Evolutionary conservation across 148 eudicot species (phyloP).

Genomic region (Limonium bicolor): DNA sequence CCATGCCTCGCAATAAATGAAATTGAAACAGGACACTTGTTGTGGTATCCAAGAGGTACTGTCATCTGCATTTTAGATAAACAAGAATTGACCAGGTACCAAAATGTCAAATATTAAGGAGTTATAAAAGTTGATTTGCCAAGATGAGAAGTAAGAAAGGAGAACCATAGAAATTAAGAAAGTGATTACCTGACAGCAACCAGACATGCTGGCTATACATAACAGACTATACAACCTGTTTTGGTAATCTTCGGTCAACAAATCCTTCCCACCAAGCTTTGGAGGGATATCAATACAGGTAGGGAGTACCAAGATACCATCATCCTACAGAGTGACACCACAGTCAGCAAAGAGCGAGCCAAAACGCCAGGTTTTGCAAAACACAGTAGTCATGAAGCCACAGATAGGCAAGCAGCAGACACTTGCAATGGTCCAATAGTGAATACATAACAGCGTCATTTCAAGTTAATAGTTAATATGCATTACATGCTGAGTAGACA

Average conservation of each 20-base stretch:
- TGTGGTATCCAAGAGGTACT: constrained; percentile 62
- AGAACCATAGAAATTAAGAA: too few relatives aligned
- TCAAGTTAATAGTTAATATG: too few relatives aligned
- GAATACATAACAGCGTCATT: too few relatives aligned
- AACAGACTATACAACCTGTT: constrained; percentile 42
- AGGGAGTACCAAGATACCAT: constrained; percentile 76
- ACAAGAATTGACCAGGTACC: neutral
- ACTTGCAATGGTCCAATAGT: too few relatives aligned
- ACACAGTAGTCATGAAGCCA: too few relatives aligned
- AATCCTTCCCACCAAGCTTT: constrained; percentile 65
- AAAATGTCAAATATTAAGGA: neutral
- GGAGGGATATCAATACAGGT: constrained; percentile 56
- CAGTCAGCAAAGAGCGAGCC: too few relatives aligned
- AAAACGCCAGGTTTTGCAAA: too few relatives aligned
- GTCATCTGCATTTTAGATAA: constrained; percentile 34
- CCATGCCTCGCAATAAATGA: constrained; percentile 81
- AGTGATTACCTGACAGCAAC: constrained; percentile 79
- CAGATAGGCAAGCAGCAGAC: too few relatives aligned
- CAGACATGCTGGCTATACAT: constrained; percentile 84
- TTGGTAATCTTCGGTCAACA: constrained; percentile 39
- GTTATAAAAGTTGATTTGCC: neutral
- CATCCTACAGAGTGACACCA: constrained; percentile 58
- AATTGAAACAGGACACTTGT: constrained; percentile 69
- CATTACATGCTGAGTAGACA: too few relatives aligned
- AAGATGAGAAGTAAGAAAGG: constrained; percentile 3